Evolutionary conservation across 2,329 filamentous ascomycete species (phyloP).

Genomic region (Apiospora koreana): DNA sequence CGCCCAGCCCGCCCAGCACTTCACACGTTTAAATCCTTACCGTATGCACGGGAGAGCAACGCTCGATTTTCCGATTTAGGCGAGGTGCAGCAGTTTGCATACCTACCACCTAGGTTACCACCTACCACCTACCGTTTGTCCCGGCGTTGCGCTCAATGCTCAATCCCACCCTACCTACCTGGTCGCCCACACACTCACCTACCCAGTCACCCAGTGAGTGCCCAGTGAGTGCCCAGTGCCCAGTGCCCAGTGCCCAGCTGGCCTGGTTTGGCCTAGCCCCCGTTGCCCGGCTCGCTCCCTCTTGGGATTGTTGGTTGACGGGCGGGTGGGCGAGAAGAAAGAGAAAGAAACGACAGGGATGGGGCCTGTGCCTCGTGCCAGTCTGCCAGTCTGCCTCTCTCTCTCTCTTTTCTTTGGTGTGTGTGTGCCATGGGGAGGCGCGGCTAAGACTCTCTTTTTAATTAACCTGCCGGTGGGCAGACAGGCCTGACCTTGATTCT

Average conservation of each 20-base stretch:
- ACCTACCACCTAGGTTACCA: too few relatives aligned
- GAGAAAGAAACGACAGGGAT: neutral
- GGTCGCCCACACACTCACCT: neutral
- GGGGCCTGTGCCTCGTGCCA: neutral
- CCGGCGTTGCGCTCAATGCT: conserved; percentile 1
- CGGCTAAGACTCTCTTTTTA: conserved; percentile 4
- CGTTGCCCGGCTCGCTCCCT: neutral
- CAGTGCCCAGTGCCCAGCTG: neutral
- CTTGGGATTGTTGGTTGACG: neutral
- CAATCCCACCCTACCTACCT: neutral
- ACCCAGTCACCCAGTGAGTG: too few relatives aligned
- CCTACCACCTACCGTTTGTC: too few relatives aligned
- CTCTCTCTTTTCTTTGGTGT: neutral
- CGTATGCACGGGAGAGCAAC: conserved; percentile 5
- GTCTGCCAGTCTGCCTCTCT: neutral
- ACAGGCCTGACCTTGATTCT: conserved; percentile 7
- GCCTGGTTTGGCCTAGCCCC: neutral
- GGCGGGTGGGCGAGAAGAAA: neutral
- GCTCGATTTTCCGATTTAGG: conserved; percentile 3
- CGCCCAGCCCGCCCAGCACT: neutral
- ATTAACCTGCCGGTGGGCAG: conserved; percentile 1
- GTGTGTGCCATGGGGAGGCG: conserved; percentile 3
- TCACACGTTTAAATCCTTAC: neutral
- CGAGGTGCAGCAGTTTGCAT: conserved; percentile 4
- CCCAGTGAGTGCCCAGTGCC: too few relatives aligned